These are phyloP conservation scores for Straminergon stramineum DNA, from an alignment of 225 moss, liverwort and hornwort species.

Conservation along the genomic window DNA sequence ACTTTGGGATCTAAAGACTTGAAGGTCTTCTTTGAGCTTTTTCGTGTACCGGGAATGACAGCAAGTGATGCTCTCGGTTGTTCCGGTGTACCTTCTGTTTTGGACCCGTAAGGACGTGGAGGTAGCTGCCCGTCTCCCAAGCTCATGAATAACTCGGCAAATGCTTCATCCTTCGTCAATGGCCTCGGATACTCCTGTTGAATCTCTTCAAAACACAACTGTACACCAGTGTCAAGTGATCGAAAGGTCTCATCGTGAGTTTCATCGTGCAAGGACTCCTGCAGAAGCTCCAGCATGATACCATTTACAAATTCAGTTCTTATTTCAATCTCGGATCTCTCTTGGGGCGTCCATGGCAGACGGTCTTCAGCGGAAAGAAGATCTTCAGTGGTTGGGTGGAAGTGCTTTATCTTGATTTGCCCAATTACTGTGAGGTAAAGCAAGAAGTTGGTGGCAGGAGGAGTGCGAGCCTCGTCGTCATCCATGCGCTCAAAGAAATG, in stretches of 20 bases:
- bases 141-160: slow-evolving; percentile 34
- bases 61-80: slow-evolving; percentile 24
- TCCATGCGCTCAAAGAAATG: slow-evolving; percentile 56
- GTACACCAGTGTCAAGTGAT: slow-evolving; percentile 32
- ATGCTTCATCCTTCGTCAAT: slow-evolving; percentile 28
- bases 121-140: slow-evolving; percentile 58
- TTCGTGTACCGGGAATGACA: not conserved
- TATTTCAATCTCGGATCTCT: slow-evolving; percentile 45
- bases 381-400: slow-evolving; percentile 55
- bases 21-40: not conserved
- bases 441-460: slow-evolving; percentile 40
- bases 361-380: slow-evolving; percentile 41
- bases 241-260: slow-evolving; percentile 40
- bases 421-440: slow-evolving; percentile 58
- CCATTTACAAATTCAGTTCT: slow-evolving; percentile 56
- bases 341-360: slow-evolving; percentile 48
- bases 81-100: not conserved
- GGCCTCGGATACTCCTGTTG: slow-evolving; percentile 29
- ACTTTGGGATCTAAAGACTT: not conserved
- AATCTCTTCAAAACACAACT: slow-evolving; percentile 69
- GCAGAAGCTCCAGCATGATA: slow-evolving; percentile 67
- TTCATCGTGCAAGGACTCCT: slow-evolving; percentile 76
- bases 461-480: slow-evolving; percentile 41
- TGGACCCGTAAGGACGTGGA: slow-evolving; percentile 1
- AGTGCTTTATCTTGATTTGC: slow-evolving; percentile 41